Evolutionary conservation across 2,329 filamentous ascomycete genomes (phyloP).

Genomic region (Amauroascus niger): DNA sequence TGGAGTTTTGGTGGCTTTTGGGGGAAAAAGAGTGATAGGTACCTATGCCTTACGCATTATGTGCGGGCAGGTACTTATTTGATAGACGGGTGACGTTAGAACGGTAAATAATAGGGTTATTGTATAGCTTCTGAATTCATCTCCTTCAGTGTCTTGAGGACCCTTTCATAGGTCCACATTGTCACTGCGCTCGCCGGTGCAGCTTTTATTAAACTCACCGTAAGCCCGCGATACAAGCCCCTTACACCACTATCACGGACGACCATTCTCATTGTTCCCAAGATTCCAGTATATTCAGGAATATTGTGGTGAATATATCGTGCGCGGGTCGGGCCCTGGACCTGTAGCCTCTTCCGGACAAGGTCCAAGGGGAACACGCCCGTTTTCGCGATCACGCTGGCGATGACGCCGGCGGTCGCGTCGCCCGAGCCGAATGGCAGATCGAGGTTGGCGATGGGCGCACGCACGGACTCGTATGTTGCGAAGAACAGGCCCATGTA

Average conservation of each 20-base stretch:
- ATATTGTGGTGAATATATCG: conserved; percentile 80
- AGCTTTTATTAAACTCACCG: conserved; percentile 82
- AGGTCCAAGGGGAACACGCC: conserved; percentile 87
- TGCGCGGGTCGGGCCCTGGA: conserved; percentile 76
- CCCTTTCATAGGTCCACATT: conserved; percentile 87
- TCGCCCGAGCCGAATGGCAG: conserved; percentile 69
- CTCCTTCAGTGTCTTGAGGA: conserved; percentile 50
- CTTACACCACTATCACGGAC: conserved; percentile 61
- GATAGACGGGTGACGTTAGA: no score
- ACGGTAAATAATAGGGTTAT: background rate
- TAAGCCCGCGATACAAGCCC: conserved; percentile 78
- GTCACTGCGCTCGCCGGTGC: conserved; percentile 88
- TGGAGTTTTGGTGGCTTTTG: no score
- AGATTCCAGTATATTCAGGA: conserved; percentile 65
- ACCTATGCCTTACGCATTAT: no score
- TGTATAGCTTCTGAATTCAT: conserved; percentile 18
- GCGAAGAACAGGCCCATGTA: conserved; percentile 98
- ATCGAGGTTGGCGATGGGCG: conserved; percentile 46
- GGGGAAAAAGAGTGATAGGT: no score
- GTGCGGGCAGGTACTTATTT: no score
- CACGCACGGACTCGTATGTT: conserved; percentile 67
- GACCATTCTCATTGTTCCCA: conserved; percentile 58
- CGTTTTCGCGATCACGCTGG: conserved; percentile 76
- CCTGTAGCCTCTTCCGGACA: conserved; percentile 84
- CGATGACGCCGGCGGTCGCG: conserved; percentile 69